Evolutionary conservation across 441 rosid genomes (phyloP), one percentile per base, ranked within the genome.

Genomic region (Monsonia emarginata): DNA sequence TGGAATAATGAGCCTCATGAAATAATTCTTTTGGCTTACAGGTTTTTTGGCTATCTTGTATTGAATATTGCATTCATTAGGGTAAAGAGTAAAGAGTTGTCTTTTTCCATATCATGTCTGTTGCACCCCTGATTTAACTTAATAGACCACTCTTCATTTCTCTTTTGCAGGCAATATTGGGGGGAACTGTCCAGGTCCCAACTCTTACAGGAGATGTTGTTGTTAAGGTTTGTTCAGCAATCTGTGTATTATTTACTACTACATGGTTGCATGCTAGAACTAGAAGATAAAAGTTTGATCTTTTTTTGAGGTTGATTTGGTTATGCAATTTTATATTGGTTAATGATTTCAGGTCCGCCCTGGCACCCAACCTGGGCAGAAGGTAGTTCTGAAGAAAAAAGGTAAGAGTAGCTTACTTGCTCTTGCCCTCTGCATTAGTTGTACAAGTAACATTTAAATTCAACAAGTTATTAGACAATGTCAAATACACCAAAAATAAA

Each of bases 321-420:
- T 48, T 11, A 38, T 38, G 1, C 36, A 16, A 42, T 46, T 26
- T 8, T 25, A 46, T 50, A 68, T 25, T 30, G 62, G 63, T 52
- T 68, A 57, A 63, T 28, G 63, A 14, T 63, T 72, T 76, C 81
- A 93, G 98, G 91, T 95, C 65, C 94, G 96, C 16, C 80, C 98
- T 63, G 99, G 99, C 65, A 87, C 95, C 64, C 99, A 95, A 75
- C 96, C 98, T 61, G 95, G 98, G 70, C 99, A 95, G 77, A 95
- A 95, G 80, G 99, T 95, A 56, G 99, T 92, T 63, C 79, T 95
- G 68, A 90, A 95, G 88, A 86, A 74, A 78, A 95, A 95, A 82
- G 99, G 99, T 95, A 64, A 69, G 82, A 25, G 60, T 14, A 42
- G 48, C 9, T 3, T 9, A 38, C 16, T 22, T 50, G 19, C 28